Evolutionary conservation across 2,329 filamentous ascomycete species (phyloP).

Genomic region (Ophiocordyceps polyrhachis-furcata): DNA sequence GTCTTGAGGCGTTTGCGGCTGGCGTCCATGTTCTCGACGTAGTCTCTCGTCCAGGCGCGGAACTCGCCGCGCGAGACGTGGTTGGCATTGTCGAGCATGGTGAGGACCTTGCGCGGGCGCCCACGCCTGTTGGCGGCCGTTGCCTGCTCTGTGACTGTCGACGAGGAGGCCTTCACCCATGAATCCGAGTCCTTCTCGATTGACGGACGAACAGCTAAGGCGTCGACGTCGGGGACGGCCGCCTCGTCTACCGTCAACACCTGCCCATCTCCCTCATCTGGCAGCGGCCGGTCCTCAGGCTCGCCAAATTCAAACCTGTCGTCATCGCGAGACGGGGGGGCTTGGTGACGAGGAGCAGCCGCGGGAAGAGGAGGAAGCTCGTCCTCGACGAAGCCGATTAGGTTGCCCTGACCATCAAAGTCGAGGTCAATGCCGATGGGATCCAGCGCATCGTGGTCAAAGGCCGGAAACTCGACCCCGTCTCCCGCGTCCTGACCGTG

Average conservation of each 20-base stretch:
- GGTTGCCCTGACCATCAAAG: constrained; percentile 32
- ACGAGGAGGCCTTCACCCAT: constrained; percentile 6
- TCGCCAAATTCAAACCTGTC: neutral
- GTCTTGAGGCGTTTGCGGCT: constrained; percentile 8
- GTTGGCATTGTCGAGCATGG: constrained; percentile 14
- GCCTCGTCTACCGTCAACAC: constrained; percentile 19
- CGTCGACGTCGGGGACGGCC: constrained; percentile 18
- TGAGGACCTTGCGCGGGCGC: constrained; percentile 9
- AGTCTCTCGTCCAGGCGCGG: constrained; percentile 22
- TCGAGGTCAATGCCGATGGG: constrained; percentile 24
- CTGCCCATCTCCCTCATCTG: constrained; percentile 2
- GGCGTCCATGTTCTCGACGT: constrained; percentile 35
- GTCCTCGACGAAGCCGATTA: constrained; percentile 21
- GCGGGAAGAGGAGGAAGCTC: constrained; percentile 25
- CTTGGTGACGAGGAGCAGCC: constrained; percentile 9
- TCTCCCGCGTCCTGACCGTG: constrained; percentile 5
- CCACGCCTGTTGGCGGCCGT: constrained; percentile 7
- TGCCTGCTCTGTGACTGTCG: constrained; percentile 6
- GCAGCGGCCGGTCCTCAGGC: neutral
- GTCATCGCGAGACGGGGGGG: neutral
- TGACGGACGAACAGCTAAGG: constrained; percentile 11
- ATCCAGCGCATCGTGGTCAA: constrained; percentile 21
- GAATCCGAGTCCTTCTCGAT: constrained; percentile 4
- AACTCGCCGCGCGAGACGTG: constrained; percentile 18
- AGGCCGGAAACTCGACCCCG: constrained; percentile 12